Percentiles rank a stretch among this genome's conserved stretches.
Conservation (phyloP, 2,329 filamentous ascomycete species). For the Penicillium griseofulvum region DNA sequence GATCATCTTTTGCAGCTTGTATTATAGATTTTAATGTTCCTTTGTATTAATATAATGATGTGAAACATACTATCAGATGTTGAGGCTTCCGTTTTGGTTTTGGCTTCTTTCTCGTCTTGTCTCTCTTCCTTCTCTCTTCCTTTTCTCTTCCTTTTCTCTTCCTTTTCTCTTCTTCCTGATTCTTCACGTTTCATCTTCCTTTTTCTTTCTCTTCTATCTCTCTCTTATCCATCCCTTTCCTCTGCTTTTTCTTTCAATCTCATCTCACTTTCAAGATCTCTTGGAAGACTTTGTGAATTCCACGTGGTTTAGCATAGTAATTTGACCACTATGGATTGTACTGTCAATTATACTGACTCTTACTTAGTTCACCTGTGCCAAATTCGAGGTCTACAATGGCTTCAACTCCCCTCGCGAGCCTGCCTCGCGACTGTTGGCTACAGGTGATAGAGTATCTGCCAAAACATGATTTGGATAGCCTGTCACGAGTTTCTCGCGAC, state of each 20-base stretch:
- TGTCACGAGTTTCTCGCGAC: neutral
- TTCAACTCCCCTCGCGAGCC: neutral
- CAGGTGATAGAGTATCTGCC: neutral
- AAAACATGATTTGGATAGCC: neutral
- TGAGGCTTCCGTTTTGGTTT: neutral
- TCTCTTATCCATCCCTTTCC: neutral
- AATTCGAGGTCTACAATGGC: neutral
- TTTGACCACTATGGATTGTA: neutral
- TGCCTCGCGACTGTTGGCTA: neutral
- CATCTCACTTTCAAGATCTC: neutral
- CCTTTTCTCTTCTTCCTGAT: neutral
- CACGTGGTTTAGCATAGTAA: neutral
- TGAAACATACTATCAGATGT: neutral
- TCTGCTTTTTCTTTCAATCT: neutral
- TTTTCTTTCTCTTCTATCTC: neutral
- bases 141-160: neutral
- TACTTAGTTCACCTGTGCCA: neutral
- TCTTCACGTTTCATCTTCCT: neutral
- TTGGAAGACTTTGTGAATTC: neutral
- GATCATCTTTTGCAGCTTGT: constrained; percentile 36
- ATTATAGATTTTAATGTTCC: constrained; percentile 39
- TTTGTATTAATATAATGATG: constrained; percentile 2
- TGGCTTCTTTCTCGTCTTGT: neutral
- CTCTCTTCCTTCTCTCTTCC: neutral
- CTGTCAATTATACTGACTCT: neutral